Evolutionary conservation across 345 rosid species (phyloP), one percentile per base, ranked within the genome.

Genomic region (Boechera stricta): DNA sequence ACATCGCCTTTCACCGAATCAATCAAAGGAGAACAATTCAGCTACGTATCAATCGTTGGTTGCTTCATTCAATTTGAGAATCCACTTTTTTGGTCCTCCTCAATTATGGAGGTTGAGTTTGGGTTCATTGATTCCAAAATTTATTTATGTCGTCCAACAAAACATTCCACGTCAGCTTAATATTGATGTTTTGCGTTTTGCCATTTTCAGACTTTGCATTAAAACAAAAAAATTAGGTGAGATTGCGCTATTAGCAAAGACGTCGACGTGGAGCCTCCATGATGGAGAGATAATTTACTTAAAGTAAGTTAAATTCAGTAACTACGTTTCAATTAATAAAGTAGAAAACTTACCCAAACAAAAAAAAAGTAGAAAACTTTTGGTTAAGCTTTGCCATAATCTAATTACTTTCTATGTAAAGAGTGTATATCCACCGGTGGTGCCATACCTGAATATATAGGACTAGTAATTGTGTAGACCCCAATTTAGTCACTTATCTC

Each of bases 1-100:
- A 21, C 83, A 69, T 80, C 68, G 59, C 62, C 75, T 33, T 53
- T 10, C 63, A 7, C 7, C 3, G 9, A 24, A 72, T 59, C 35
- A 24, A 69, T 44, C 54, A 35, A 68, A 36, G 59, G 15, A 15
- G 1, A 58, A 12, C 51, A 32, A 21, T 54, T 31, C 66, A 18
- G 54, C 21, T 31, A 70, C 28, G 28, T 28, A 28, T 28, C 29
- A 28, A 54, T 21, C 52, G 36, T 55, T 54, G n/a, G 51, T 10
- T 39, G 63, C 11, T 55, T 69, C 41, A 58, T 71, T 71, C 42
- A 1, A n/a, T 29, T 29, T 10, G 45, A 70, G 65, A 71, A 44
- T 57, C 42, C 6, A 16, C 29, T 31, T 49, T 45, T 31, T 38
- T 13, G 1, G 44, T 64, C 3, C 12, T 26, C 39, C 29, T 71